Base-by-base conservation (phyloP, 2,329 filamentous ascomycete genomes). In the Paraphoma chrysanthemicola region DNA sequence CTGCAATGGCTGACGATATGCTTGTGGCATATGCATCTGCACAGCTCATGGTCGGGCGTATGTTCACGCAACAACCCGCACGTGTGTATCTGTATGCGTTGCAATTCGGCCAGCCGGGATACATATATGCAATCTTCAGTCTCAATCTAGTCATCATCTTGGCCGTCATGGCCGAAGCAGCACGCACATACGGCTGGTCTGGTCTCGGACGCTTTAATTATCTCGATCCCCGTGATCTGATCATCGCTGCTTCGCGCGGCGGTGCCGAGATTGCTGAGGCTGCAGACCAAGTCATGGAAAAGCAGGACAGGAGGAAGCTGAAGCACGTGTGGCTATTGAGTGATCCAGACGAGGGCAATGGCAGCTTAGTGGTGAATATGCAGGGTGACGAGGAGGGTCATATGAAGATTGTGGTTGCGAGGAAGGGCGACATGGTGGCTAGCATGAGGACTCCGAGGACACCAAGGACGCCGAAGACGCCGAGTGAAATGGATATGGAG, bases 1-100 rank as follows among this genome's bases (percentile, higher is more conserved):
- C 56, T n/a, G 63, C 68, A 16, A 70, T 70, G 66, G 65, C 63
- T 14, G 68, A 70, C 56, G 65, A 68, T 30, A 67, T 70, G 62
- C 56, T 78, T 4, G 64, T 67, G 11, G 60, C 67, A 0, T 78
- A 77, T 46, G 68, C 69, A 2, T 65, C 66, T 2, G 71, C 73
- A 3, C 74, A 78, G 53, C 57, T 77, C 7, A 73, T 77, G 68
- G 69, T 77, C 12, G 69, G 64, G 16, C 31, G 51, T 9, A 51
- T 57, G 44, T 64, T 57, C 43, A 62, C 55, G 6, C 45, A 59
- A 23, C 54, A 58, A 12, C 57, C 50, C 11, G 68, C 63, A 1
- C 42, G 44, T 2, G 64, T 68, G 1, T 65, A 62, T 31, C 31
- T 66, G 0, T 66, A 58, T 28, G 64, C 63, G 4, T 44, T 72